Conservation (phyloP, 768 basidiomycete genomes). For the Leccinum rimulosum region DNA sequence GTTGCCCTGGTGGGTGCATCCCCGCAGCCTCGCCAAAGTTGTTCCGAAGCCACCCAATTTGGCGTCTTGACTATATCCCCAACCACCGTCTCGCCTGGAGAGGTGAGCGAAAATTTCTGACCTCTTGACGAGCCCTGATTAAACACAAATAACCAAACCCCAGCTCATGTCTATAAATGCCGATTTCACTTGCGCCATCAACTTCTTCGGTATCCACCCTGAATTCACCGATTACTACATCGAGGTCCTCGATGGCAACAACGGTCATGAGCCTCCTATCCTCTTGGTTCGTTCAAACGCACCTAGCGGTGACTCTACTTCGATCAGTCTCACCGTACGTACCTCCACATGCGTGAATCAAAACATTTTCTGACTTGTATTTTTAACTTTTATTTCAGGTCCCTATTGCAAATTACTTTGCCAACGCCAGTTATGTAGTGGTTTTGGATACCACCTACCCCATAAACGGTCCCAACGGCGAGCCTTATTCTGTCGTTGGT, state of each 20-base stretch:
- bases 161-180: slow-evolving; percentile 22
- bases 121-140: neutral
- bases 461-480: slow-evolving; percentile 11
- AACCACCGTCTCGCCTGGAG: slow-evolving; percentile 21
- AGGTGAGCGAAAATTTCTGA: slow-evolving; percentile 13
- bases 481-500: neutral
- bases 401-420: slow-evolving; percentile 21
- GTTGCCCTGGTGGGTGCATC: slow-evolving; percentile 16
- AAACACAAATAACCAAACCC: neutral
- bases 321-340: neutral
- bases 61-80: slow-evolving; percentile 22
- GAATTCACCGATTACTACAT: slow-evolving; percentile 33
- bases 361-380: slow-evolving; percentile 2
- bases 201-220: slow-evolving; percentile 14
- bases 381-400: slow-evolving; percentile 14
- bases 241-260: slow-evolving; percentile 34
- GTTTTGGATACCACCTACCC: slow-evolving; percentile 25
- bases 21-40: slow-evolving; percentile 21
- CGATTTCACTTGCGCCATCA: slow-evolving; percentile 29
- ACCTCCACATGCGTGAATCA: neutral
- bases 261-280: slow-evolving; percentile 31
- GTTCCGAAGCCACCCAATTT: slow-evolving; percentile 22
- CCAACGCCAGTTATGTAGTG: slow-evolving; percentile 13
- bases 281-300: slow-evolving; percentile 11
- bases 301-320: neutral